These are phyloP conservation scores for Penicillium capsulatum DNA, from an alignment of 2,329 filamentous ascomycete genomes.

Conservation along the genomic window DNA sequence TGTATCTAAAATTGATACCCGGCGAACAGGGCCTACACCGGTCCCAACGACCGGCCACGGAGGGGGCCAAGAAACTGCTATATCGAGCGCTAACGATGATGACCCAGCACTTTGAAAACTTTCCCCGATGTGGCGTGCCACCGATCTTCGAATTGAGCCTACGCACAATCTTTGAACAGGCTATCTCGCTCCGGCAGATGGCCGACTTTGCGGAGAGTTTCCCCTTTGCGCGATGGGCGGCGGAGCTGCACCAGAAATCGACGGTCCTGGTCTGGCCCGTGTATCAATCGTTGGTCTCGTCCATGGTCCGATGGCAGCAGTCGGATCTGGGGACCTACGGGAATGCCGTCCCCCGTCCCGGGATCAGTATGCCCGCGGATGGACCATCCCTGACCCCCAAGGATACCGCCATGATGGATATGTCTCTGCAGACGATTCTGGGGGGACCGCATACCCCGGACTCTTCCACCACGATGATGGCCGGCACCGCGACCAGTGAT, in stretches of 20 bases:
- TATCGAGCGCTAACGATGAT: slow-evolving; percentile 35
- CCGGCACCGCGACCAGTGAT: slow-evolving; percentile 8
- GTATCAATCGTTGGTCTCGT: slow-evolving; percentile 29
- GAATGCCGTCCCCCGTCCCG: too few species aligned
- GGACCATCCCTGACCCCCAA: slow-evolving; percentile 32
- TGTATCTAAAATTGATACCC: slow-evolving; percentile 33
- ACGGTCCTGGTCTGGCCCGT: slow-evolving; percentile 33
- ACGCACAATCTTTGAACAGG: slow-evolving; percentile 36
- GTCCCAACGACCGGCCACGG: slow-evolving; percentile 31
- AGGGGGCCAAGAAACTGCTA: slow-evolving; percentile 37
- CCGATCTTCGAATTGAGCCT: slow-evolving; percentile 38
- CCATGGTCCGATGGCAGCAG: slow-evolving; percentile 29
- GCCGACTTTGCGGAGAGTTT: slow-evolving; percentile 29
- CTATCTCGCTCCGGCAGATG: slow-evolving; percentile 27
- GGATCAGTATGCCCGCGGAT: slow-evolving; percentile 33
- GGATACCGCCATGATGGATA: slow-evolving; percentile 26
- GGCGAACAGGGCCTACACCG: slow-evolving; percentile 30
- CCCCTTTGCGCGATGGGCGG: slow-evolving; percentile 34
- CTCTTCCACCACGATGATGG: slow-evolving; percentile 25
- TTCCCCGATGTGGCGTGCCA: slow-evolving; percentile 34
- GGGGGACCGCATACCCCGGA: slow-evolving; percentile 28
- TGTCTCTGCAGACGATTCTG: slow-evolving; percentile 14
- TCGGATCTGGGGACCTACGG: too few species aligned
- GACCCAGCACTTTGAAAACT: slow-evolving; percentile 37
- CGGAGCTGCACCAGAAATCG: slow-evolving; percentile 30